A percentile compares a stretch with the other conserved stretches of the same genome.
Conservation (phyloP, 768 basidiomycete genomes). For the Leccinellum rugosiceps region DNA sequence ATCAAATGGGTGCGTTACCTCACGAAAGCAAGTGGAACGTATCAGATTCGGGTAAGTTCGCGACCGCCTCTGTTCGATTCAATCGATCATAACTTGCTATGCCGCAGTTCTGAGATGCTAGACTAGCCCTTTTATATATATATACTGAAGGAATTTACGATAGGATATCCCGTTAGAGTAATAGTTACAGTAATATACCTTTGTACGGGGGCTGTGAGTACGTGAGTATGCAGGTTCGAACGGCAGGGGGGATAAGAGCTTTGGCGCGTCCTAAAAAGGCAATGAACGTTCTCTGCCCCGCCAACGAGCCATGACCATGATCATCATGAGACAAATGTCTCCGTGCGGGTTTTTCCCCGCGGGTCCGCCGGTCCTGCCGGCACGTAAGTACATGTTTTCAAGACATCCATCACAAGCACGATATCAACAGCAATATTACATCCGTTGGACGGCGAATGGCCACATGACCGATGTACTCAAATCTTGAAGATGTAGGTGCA, state of each 20-base stretch:
- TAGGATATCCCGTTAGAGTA: too few relatives aligned
- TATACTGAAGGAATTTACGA: too few relatives aligned
- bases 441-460: neutral
- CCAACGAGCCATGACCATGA: too few relatives aligned
- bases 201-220: too few relatives aligned
- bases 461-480: neutral
- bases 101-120: slow-evolving; percentile 26
- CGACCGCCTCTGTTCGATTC: neutral
- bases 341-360: neutral
- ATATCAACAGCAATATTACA: neutral
- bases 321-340: too few relatives aligned
- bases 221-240: too few relatives aligned
- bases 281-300: too few relatives aligned
- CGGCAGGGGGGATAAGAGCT: too few relatives aligned
- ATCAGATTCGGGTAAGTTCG: slow-evolving; percentile 85
- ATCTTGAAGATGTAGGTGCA: neutral
- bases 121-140: too few relatives aligned
- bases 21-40: slow-evolving; percentile 89
- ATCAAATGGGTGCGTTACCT: slow-evolving; percentile 96
- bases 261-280: too few relatives aligned
- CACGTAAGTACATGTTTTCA: neutral
- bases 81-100: neutral
- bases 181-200: too few relatives aligned
- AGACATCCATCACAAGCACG: neutral
- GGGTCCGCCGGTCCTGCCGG: neutral